These are phyloP conservation scores for Platanthera guangdongensis DNA, from an alignment of 106 monocot species.

Conservation along the genomic window DNA sequence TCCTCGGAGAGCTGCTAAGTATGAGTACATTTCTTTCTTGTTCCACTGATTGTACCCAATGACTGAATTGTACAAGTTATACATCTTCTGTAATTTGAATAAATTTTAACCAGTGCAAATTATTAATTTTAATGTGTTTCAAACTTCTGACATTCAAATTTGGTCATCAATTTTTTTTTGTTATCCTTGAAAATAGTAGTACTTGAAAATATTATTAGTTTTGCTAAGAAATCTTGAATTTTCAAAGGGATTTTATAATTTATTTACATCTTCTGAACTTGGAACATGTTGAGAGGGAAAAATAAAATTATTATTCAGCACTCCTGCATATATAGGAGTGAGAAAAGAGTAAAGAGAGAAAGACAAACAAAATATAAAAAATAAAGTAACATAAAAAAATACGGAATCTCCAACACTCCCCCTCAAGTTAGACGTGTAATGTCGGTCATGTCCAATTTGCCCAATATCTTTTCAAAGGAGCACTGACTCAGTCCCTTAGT, in stretches of 20 bases:
- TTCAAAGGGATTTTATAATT: not conserved
- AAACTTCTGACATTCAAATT: not conserved
- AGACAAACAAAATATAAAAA: too few species aligned
- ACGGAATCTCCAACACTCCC: too few species aligned
- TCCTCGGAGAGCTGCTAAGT: conserved; percentile 86
- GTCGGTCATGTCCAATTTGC: too few species aligned
- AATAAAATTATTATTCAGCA: not conserved
- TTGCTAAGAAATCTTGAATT: not conserved
- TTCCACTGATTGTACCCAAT: not conserved
- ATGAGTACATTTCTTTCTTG: not conserved
- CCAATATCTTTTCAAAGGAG: too few species aligned
- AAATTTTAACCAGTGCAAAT: not conserved
- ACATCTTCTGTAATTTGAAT: not conserved
- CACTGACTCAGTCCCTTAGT: too few species aligned
- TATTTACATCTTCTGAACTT: not conserved
- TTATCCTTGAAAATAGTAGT: not conserved
- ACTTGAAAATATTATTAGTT: not conserved
- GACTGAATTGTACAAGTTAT: not conserved
- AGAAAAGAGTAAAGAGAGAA: too few species aligned
- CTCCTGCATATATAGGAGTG: too few species aligned
- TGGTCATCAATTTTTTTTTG: not conserved
- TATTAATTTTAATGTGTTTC: not conserved
- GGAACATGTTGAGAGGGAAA: not conserved
- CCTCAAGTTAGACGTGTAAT: too few species aligned
- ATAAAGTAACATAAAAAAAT: too few species aligned